Base-by-base conservation (phyloP, 2,329 filamentous ascomycete genomes). In the Colletotrichum sp. region DNA sequence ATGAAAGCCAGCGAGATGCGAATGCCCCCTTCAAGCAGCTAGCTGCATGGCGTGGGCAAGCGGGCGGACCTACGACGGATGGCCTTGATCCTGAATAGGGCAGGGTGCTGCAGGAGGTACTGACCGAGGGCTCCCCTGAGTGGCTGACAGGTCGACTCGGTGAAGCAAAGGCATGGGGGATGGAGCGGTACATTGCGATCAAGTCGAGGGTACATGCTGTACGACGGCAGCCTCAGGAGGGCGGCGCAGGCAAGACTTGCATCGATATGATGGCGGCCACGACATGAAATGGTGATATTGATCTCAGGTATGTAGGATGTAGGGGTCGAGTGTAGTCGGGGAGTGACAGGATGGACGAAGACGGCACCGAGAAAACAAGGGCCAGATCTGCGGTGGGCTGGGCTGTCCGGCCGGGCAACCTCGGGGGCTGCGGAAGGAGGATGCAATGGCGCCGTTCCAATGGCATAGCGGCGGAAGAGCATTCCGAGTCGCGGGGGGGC, bases 61-160 rank as follows among this genome's bases (percentile, higher is more conserved):
- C 64, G 21, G 55, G 32, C 24, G 44, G 59, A 62, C 74, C 74
- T 74, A 76, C 64, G 59, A 65, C 55, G 59, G 55, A 34, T 30
- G 57, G 74, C 21, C 59, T 74, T 39, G 59, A 32, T 65, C 52
- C 70, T 49, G 34, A 69, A 76, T 36, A 74, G 28, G 65, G 74
- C 74, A 74, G 70, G 64, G 74, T 65, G 59, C 70, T 69, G 74
- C 74, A 76, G 34, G 18, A 49, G 21, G 21, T 60, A 49, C 15
- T 76, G 70, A 76, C 74, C 74, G 74, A 74, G 36, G 21, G 21
- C 24, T 34, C 30, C 36, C 34, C 70, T 69, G 64, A 76, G 70
- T 76, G 74, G 74, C 70, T 74, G 64, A 59, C 36, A 44, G 26
- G 32, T 57, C 7, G 18, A 76, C 65, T 74, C 74, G 74, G 74